Base-by-base conservation (phyloP, 139 green algal species). In the Marvania coccoides region DNA sequence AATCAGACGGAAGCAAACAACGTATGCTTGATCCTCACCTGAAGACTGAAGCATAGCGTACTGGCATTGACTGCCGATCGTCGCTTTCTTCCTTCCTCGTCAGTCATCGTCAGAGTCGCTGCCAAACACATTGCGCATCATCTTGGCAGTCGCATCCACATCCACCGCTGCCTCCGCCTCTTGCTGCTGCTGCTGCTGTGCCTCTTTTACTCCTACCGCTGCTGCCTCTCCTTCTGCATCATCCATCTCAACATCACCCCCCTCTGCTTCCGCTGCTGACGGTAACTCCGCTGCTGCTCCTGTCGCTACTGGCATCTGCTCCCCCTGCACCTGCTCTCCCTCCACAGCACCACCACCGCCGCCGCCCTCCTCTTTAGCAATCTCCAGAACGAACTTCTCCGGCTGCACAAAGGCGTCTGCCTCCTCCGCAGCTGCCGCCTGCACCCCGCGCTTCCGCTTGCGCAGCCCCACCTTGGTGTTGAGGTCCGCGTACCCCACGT, bases 381-480 rank as follows among this genome's bases (percentile, higher is more conserved):
- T 47, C 12, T 14, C 30, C 3, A 65, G 35, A 4, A 75, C 28
- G 19, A 72, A 59, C 63, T 72, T 77, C 12, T 72, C 70, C 7
- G 70, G 70, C 39, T 71, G 61, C 3, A 68, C 29, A 28, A 68
- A 69, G 15, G 13, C 19, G 47, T 61, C 34, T 7, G 45, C 63
- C 6, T 73, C 64, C 2, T 57, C 53, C 45, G 14, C 13, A 36
- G 6, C 47, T 40, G 7, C 36, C 35, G 29, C 36, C 46, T 3
- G 57, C 35, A 24, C 34, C 28, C 35, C 3, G 26, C 51, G 35
- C 35, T 78, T 78, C 38, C 71, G 63, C 58, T 78, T 78, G 14
- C 63, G 45, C 58, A 78, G 63, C 13, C 23, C 31, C 35, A 78
- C 34, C 45, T 35, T 71, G 36, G 58, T 77, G 30, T 77, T 74